Base-by-base conservation (phyloP, 208 protist species). In the Acanthamoeba healyi region DNA sequence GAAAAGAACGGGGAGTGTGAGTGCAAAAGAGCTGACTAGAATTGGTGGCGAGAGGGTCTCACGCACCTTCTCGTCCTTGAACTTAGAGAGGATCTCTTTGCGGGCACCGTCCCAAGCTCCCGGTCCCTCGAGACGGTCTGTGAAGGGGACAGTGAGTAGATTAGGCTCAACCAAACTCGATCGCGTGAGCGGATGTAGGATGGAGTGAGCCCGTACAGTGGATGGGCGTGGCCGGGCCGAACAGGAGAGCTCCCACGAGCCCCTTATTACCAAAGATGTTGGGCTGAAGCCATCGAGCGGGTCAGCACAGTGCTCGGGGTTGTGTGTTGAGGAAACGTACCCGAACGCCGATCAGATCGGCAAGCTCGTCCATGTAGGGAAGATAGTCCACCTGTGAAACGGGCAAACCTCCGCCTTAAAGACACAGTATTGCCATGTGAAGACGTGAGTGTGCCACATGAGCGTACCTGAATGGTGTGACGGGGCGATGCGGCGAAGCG, bases 341-440 rank as follows among this genome's bases (percentile, higher is more conserved):
- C 22, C n/a, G n/a, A 42, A 88, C 79, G 32, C 79, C 79, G 26
- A 88, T 54, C 29, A 29, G 14, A n/a, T 88, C 79, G 15, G 79
- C 79, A 1, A 88, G 46, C 44, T 87, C 79, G n/a, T 88, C 79
- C 79, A 88, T 88, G 46, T 88, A 88, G 46, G 44, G 29, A 19
- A 88, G 12, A 32, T 88, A 88, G 24, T 88, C 49, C n/a, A 88
- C 70, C 70, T 79, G n/a, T n/a, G n/a, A n/a, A n/a, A n/a, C n/a
- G n/a, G n/a, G n/a, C n/a, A 38, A 26, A 3, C 54, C 54, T 19
- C 54, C 54, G n/a, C n/a, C n/a, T n/a, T n/a, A n/a, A n/a, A n/a
- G n/a, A n/a, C n/a, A n/a, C n/a, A n/a, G n/a, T n/a, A n/a, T n/a
- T n/a, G n/a, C n/a, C n/a, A n/a, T n/a, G n/a, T n/a, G n/a, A n/a